Conservation (phyloP, 805 yeast species). For the Sugiyamaella boreocaroliniensis region DNA sequence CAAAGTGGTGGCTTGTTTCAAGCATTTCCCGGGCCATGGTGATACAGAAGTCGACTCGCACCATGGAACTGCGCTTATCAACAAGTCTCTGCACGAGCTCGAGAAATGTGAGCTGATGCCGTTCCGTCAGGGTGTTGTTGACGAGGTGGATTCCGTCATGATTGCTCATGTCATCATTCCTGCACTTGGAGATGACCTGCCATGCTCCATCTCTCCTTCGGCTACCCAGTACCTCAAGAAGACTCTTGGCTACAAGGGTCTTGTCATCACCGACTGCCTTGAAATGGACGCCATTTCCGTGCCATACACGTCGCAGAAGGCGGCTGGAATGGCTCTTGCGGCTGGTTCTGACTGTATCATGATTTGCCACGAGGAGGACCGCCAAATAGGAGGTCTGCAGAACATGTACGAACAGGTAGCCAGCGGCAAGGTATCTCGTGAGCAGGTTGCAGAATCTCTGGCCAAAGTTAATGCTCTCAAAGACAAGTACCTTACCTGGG, state of each 20-base stretch:
- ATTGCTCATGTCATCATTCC: conserved; percentile 52
- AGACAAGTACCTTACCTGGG: conserved; percentile 39
- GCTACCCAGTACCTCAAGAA: conserved; percentile 44
- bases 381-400: conserved; percentile 49
- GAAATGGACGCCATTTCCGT: conserved; percentile 54
- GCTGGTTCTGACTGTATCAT: conserved; percentile 57
- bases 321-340: conserved; percentile 47
- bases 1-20: conserved; percentile 47
- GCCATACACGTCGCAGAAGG: conserved; percentile 52
- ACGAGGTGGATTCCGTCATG: conserved; percentile 45
- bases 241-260: conserved; percentile 46
- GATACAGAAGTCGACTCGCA: conserved; percentile 49
- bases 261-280: conserved; percentile 52
- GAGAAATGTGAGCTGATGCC: conserved; percentile 44
- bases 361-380: conserved; percentile 48
- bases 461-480: conserved; percentile 41
- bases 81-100: conserved; percentile 45
- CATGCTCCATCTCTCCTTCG: conserved; percentile 51
- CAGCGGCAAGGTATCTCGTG: conserved; percentile 26
- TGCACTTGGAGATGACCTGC: conserved; percentile 44
- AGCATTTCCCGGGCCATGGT: conserved; percentile 61
- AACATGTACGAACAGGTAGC: conserved; percentile 28
- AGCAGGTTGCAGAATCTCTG: conserved; percentile 35
- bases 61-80: conserved; percentile 49
- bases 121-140: conserved; percentile 40